Percentiles rank a stretch among this genome's conserved stretches.
Conservation (phyloP, 2,329 filamentous ascomycete genomes). For the Aspergillus puulaauensis region DNA sequence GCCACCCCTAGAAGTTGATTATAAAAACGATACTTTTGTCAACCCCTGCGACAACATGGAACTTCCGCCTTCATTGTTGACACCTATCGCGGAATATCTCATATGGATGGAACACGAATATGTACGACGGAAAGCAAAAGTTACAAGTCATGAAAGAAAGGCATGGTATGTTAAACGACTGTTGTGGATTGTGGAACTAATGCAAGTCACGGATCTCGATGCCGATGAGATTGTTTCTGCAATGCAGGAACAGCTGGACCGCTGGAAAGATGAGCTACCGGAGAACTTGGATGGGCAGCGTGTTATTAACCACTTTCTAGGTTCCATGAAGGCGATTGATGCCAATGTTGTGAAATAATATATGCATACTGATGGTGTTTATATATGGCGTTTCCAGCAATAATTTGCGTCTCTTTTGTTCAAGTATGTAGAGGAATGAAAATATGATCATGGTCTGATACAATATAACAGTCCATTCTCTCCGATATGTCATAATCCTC, state of each 20-base stretch:
- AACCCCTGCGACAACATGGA: too few species aligned
- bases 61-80: neutral
- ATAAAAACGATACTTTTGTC: neutral
- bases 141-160: neutral
- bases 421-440: too few species aligned
- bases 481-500: fast-evolving
- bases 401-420: too few species aligned
- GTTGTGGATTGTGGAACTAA: neutral
- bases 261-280: fast-evolving
- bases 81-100: neutral
- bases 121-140: neutral
- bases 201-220: neutral
- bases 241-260: neutral
- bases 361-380: too few species aligned
- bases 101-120: neutral
- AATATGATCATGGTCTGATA: too few species aligned
- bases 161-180: neutral
- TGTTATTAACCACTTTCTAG: neutral
- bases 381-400: too few species aligned
- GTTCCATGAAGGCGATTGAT: neutral
- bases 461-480: too few species aligned
- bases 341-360: neutral
- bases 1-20: neutral
- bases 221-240: fast-evolving
- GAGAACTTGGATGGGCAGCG: fast-evolving